A percentile compares a stretch with the other conserved stretches of the same genome.
phyloP scores from a whole-genome alignment of 73 alveolate species.

The Paramecium biaurelia region DNA sequence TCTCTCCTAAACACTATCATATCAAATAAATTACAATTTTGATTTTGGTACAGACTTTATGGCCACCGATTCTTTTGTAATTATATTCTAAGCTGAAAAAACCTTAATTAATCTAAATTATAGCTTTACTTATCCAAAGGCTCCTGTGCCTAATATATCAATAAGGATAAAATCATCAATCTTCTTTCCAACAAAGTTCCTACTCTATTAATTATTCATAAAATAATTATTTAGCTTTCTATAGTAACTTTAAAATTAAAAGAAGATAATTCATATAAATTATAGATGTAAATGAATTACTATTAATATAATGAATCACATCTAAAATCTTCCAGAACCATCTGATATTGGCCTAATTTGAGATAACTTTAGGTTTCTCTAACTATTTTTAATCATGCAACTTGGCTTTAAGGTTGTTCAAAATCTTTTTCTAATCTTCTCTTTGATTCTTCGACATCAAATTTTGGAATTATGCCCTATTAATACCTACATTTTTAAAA shows the following conservation, averaged over 20 bases:
- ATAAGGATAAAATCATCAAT: slow-evolving; percentile 16
- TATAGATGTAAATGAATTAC: neutral
- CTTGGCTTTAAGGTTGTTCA: neutral
- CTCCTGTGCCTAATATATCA: slow-evolving; percentile 49
- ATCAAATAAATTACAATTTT: neutral
- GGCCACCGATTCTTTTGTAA: slow-evolving; percentile 2
- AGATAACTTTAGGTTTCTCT: neutral
- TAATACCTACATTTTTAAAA: neutral
- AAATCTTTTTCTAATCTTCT: neutral
- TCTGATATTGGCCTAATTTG: slow-evolving; percentile 1
- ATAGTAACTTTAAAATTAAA: neutral
- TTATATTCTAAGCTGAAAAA: neutral
- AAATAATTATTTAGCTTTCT: neutral
- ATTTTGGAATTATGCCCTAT: neutral
- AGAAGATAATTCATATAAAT: neutral
- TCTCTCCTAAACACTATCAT: neutral
- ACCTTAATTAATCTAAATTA: neutral
- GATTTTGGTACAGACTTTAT: slow-evolving; percentile 33
- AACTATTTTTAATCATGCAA: neutral
- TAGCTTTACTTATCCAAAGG: slow-evolving; percentile 5
- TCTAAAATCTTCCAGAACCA: neutral
- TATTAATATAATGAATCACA: neutral
- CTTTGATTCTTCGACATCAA: neutral
- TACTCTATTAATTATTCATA: neutral
- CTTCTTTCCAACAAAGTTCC: slow-evolving; percentile 38